Evolutionary conservation across 2,329 filamentous ascomycete genomes (phyloP).

Genomic region (Mycosphaerella sp.): DNA sequence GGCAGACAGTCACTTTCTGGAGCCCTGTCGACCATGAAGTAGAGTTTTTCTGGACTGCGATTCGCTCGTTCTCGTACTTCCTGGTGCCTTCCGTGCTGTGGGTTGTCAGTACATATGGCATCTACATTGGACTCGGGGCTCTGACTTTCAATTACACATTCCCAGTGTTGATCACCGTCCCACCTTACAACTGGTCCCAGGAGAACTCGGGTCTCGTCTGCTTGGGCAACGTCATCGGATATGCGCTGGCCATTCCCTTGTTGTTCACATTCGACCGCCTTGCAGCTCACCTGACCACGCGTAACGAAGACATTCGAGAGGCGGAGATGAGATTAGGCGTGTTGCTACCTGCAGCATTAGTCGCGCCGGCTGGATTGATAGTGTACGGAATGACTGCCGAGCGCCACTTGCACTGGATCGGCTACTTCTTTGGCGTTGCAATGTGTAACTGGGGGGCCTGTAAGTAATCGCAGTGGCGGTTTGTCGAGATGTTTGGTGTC

Average conservation of each 20-base stretch:
- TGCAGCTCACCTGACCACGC: conserved; percentile 30
- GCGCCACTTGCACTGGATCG: conserved; percentile 34
- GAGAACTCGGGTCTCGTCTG: conserved; percentile 30
- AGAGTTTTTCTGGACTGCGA: conserved; percentile 35
- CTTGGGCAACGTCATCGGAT: conserved; percentile 35
- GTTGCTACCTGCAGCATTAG: conserved; percentile 33
- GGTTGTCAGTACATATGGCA: conserved; percentile 36
- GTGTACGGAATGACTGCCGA: conserved; percentile 35
- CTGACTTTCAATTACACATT: conserved; percentile 35
- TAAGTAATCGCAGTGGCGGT: conserved; percentile 12
- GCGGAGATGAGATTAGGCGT: conserved; percentile 33
- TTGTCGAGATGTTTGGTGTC: not conserved
- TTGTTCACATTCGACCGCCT: conserved; percentile 29
- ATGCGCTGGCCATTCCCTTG: conserved; percentile 33
- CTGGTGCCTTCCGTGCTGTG: conserved; percentile 36
- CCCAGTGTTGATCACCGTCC: conserved; percentile 19
- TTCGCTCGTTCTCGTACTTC: conserved; percentile 35
- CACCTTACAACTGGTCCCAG: conserved; percentile 32
- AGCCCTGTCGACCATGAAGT: conserved; percentile 32
- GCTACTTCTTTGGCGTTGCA: conserved; percentile 35
- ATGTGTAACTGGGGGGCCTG: conserved; percentile 36
- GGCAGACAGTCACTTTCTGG: conserved; percentile 29
- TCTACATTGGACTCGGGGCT: conserved; percentile 37
- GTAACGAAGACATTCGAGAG: conserved; percentile 29
- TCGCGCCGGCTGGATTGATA: conserved; percentile 34